phyloP scores from a whole-genome alignment of 2,329 filamentous ascomycete genomes.

The Sarocladiaceae sp. region DNA sequence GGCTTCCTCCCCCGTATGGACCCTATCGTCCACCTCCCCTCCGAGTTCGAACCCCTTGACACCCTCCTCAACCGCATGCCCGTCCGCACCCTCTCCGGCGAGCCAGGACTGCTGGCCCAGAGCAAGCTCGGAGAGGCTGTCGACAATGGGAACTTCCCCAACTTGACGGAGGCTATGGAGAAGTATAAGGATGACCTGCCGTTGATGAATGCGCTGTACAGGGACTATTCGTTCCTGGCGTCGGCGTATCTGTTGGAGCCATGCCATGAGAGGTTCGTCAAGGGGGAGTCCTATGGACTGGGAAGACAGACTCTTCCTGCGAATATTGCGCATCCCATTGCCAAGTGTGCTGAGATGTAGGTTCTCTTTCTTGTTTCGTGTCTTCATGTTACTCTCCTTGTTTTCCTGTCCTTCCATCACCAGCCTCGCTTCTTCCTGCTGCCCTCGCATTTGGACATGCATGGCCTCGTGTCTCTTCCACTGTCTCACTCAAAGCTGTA shows the following conservation, averaged over 20 bases:
- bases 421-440: not conserved
- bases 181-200: conserved; percentile 67
- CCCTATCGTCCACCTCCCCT: conserved; percentile 57
- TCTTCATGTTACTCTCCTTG: not conserved
- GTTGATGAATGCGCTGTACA: conserved; percentile 77
- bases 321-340: conserved; percentile 73
- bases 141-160: conserved; percentile 62
- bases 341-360: conserved; percentile 78
- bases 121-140: conserved; percentile 72
- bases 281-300: conserved; percentile 70
- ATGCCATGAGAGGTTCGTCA: conserved; percentile 69
- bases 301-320: conserved; percentile 67
- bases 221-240: conserved; percentile 87
- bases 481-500: not conserved
- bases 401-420: not conserved
- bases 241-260: conserved; percentile 88
- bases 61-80: conserved; percentile 71
- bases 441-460: too few species aligned
- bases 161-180: conserved; percentile 68
- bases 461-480: too few species aligned
- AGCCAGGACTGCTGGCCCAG: conserved; percentile 69
- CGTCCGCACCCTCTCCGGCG: conserved; percentile 65
- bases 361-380: conserved; percentile 27
- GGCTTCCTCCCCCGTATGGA: conserved; percentile 68
- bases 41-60: conserved; percentile 67